These are phyloP conservation scores for Pichia deserticola DNA, from an alignment of 805 yeast species.

Conservation along the genomic window DNA sequence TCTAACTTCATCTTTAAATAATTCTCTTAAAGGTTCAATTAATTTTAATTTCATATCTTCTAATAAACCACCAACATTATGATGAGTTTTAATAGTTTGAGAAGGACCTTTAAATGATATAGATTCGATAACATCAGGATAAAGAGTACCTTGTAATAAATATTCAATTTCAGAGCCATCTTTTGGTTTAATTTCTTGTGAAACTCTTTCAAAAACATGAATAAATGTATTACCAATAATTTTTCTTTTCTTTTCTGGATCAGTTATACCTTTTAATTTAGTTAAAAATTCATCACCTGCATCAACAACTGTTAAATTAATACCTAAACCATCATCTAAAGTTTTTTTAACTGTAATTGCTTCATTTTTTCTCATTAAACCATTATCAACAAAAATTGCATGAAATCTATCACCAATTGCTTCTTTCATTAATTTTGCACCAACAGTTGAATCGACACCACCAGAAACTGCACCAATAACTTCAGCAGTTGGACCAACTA, in stretches of 20 bases:
- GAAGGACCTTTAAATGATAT: conserved; percentile 99
- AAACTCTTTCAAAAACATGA: conserved; percentile 94
- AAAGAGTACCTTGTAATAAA: conserved; percentile 92
- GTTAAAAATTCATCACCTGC: conserved; percentile 85
- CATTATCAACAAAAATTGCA: conserved; percentile 96
- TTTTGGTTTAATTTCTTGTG: conserved; percentile 82
- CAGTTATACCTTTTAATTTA: conserved; percentile 88
- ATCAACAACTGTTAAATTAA: conserved; percentile 89
- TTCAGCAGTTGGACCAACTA: conserved; percentile 97
- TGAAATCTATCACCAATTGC: conserved; percentile 99
- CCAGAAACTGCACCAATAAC: conserved; percentile 99
- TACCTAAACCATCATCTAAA: conserved; percentile 87
- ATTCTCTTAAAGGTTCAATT: conserved; percentile 97
- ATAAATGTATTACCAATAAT: conserved; percentile 97
- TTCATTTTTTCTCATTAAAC: conserved; percentile 94
- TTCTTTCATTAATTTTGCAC: conserved; percentile 95
- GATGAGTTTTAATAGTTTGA: conserved; percentile 98
- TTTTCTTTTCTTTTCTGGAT: conserved; percentile 98
- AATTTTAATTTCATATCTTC: conserved; percentile 98
- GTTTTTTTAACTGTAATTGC: conserved; percentile 84
- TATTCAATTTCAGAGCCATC: conserved; percentile 88
- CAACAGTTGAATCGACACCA: conserved; percentile 99
- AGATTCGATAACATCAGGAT: conserved; percentile 98
- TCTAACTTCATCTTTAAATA: conserved; percentile 98
- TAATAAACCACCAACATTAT: conserved; percentile 95